Evolutionary conservation across 352 stramenopile species (phyloP).

Genomic region (Phytophthora agathidicida): DNA sequence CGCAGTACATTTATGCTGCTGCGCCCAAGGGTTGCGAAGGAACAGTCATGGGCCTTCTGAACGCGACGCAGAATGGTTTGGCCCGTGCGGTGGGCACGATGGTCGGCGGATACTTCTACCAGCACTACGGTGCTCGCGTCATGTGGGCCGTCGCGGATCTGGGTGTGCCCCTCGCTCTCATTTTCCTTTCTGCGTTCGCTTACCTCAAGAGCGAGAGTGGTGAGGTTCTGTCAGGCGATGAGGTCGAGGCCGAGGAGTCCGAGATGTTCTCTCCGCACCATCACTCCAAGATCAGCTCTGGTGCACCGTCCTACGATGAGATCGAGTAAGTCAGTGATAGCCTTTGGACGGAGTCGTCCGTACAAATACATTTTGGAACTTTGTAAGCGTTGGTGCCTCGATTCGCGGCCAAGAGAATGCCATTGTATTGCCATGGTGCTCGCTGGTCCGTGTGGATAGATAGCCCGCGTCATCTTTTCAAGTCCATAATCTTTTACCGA

Average conservation of each 20-base stretch:
- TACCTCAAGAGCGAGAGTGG: constrained; percentile 49
- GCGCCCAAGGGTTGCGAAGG: constrained; percentile 51
- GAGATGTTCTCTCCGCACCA: constrained; percentile 67
- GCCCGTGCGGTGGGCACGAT: constrained; percentile 57
- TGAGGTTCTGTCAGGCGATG: constrained; percentile 21
- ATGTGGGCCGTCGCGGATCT: constrained; percentile 67
- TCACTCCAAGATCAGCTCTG: constrained; percentile 41
- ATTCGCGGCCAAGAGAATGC: too few relatives aligned
- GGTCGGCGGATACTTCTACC: constrained; percentile 63
- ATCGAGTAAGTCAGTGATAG: constrained; percentile 20
- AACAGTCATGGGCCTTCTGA: constrained; percentile 63
- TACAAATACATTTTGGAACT: constrained; percentile 19
- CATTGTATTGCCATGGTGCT: too few relatives aligned
- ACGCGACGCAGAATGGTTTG: constrained; percentile 61
- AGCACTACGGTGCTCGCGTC: constrained; percentile 51
- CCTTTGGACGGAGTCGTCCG: constrained; percentile 16
- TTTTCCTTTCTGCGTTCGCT: constrained; percentile 52
- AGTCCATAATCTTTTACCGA: constrained; percentile 8
- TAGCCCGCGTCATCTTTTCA: background rate
- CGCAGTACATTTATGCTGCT: constrained; percentile 60
- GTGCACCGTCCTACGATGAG: constrained; percentile 35
- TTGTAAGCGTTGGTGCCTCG: background rate
- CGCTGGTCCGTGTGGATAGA: background rate
- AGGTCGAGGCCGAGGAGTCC: constrained; percentile 43
- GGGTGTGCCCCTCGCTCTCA: constrained; percentile 53